Conservation (phyloP, 1,284 basidiomycete species). For the Sanguinoderma infundibulare region DNA sequence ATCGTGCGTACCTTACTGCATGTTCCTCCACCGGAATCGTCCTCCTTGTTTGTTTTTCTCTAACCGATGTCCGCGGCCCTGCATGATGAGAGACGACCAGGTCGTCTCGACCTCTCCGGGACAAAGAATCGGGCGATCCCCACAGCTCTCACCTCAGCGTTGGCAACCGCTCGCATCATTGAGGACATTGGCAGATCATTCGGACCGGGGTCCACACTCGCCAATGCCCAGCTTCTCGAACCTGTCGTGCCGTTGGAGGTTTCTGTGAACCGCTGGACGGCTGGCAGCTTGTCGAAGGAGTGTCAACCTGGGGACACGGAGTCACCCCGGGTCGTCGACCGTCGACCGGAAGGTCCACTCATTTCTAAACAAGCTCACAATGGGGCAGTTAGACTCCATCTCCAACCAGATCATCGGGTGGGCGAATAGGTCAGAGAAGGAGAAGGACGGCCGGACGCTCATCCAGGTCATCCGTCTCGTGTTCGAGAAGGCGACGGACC, state of each 20-base stretch:
- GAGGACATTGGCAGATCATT: constrained; percentile 65
- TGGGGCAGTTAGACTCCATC: constrained; percentile 96
- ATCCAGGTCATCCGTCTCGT: constrained; percentile 95
- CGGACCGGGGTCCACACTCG: constrained; percentile 23
- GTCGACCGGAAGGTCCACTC: constrained; percentile 94
- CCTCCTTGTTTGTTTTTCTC: no score
- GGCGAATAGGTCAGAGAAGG: constrained; percentile 93
- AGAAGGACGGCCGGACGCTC: constrained; percentile 91
- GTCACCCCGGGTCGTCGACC: constrained; percentile 81
- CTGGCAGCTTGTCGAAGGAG: constrained; percentile 41
- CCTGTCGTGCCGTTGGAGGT: constrained; percentile 78
- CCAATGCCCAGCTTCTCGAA: constrained; percentile 44
- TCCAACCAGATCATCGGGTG: constrained; percentile 56
- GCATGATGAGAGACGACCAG: constrained; percentile 58
- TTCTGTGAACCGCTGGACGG: constrained; percentile 86
- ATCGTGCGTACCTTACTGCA: no score
- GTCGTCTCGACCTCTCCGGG: constrained; percentile 71
- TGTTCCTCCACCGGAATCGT: no score
- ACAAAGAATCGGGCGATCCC: constrained; percentile 45
- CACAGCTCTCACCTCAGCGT: constrained; percentile 64
- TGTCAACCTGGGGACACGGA: constrained; percentile 55
- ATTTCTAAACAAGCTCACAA: constrained; percentile 94
- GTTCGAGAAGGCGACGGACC: constrained; percentile 89
- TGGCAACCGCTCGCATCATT: constrained; percentile 80
- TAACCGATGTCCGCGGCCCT: no score